Evolutionary conservation across 305 asterid genomes (phyloP), one percentile per base, ranked within the genome.

Genomic region (Fraxinus floribunda): DNA sequence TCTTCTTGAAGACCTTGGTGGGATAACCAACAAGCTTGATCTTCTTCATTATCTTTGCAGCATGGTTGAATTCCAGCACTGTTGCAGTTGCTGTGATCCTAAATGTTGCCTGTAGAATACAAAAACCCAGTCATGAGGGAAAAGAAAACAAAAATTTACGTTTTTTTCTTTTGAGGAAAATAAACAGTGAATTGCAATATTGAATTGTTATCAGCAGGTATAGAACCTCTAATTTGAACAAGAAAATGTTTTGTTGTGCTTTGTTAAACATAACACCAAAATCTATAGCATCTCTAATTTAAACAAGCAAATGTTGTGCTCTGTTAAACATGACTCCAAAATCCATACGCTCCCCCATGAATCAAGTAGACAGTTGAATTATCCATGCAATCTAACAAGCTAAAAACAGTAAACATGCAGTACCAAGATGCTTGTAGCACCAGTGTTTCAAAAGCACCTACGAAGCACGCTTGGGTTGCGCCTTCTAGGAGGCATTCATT

Each of bases 11-110:
- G 84, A 94, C 92, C 89, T 92, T 92, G 85, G 98, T 89, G 78
- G 99, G 94, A 81, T 91, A 41, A 82, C 99, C 98, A 86, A 93
- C 97, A 77, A 96, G 92, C 91, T 96, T 96, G 83, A 96, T 90
- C 89, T 96, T 96, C 89, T 96, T 96, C 88, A 91, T 92, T 86
- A 96, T 91, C 83, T 86, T 89, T 62, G 97, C 91, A 75, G 98
- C 97, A 84, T 93, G 98, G 90, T 96, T 96, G 89, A 94, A 94
- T 88, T 96, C 99, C 86, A 92, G 87, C 78, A 96, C 95, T 36
- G 97, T 91, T 75, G 94, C 99, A 57, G 98, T 94, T 62, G 97
- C 99, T 38, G 94, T 92, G 83, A 96, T 93, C 93, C 99, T 92
- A 88, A 96, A 96, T 82, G 95, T 83, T 77, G 94, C 92, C 99